A percentile compares a stretch with the other conserved stretches of the same genome.
These are phyloP conservation scores for Protea cynaroides DNA, from an alignment of 164 flowering plant species.

Conservation along the genomic window DNA sequence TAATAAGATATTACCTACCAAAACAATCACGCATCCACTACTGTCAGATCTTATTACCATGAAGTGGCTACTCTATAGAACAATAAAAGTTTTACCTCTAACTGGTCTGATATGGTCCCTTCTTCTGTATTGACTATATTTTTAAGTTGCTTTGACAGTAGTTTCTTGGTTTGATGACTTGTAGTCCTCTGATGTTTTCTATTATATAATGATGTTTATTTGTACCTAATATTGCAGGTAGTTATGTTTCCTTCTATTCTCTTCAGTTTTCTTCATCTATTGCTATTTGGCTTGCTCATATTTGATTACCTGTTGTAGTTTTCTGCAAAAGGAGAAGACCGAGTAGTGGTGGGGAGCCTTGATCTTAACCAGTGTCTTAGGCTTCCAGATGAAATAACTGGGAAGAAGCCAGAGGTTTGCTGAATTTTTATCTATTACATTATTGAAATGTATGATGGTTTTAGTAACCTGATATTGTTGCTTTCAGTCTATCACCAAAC, in stretches of 20 bases:
- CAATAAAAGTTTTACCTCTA: neutral
- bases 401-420: conserved; percentile 71
- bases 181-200: neutral
- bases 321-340: conserved; percentile 54
- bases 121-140: neutral
- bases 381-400: conserved; percentile 87
- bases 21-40: neutral
- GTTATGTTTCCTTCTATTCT: neutral
- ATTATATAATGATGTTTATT: neutral
- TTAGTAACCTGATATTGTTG: too few species aligned
- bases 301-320: conserved; percentile 38
- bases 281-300: neutral
- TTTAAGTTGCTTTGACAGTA: neutral
- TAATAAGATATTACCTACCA: too few species aligned
- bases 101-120: neutral
- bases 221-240: neutral
- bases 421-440: neutral
- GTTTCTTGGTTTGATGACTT: neutral
- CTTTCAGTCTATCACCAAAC: too few species aligned
- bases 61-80: neutral
- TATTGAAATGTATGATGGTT: too few species aligned
- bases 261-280: neutral
- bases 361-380: conserved; percentile 78
- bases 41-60: neutral
- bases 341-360: conserved; percentile 82